A percentile compares a stretch with the other conserved stretches of the same genome.
Evolutionary conservation across 23 red algal genomes (phyloP).

Genomic region (Porphyridium purpureum): DNA sequence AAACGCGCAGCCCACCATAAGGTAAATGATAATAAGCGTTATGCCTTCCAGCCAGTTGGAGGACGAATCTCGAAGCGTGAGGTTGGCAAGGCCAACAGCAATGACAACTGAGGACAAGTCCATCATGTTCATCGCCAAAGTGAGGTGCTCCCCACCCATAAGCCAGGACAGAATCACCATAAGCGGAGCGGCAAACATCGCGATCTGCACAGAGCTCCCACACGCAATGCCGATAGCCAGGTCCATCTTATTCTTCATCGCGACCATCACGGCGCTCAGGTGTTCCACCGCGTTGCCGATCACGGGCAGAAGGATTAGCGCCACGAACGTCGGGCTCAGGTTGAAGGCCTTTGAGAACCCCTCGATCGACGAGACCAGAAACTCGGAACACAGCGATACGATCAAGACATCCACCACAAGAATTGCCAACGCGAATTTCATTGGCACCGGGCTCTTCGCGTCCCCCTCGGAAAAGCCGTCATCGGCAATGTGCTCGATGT

Average conservation of each 20-base stretch:
- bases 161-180: conserved; percentile 84
- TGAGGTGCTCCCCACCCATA: conserved; percentile 30
- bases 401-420: conserved; percentile 38
- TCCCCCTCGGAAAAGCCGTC: conserved; percentile 9
- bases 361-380: conserved; percentile 51
- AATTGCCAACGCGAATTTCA: conserved; percentile 28
- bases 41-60: conserved; percentile 92
- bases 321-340: conserved; percentile 58
- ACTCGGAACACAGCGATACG: conserved; percentile 50
- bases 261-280: conserved; percentile 68
- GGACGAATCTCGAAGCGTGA: conserved; percentile 57
- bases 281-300: conserved; percentile 95
- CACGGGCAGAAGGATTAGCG: conserved; percentile 79
- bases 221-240: conserved; percentile 74
- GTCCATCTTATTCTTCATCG: conserved; percentile 85
- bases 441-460: conserved; percentile 26
- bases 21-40: conserved; percentile 58
- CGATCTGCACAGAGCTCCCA: conserved; percentile 89
- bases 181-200: conserved; percentile 72
- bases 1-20: conserved; percentile 57
- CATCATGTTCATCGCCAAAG: conserved; percentile 55
- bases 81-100: conserved; percentile 62
- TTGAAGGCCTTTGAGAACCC: conserved; percentile 38
- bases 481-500: conserved; percentile 1
- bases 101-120: conserved; percentile 49